phyloP scores from a whole-genome alignment of 345 rosid genomes.

The Psidium friedrichsthalianum region DNA sequence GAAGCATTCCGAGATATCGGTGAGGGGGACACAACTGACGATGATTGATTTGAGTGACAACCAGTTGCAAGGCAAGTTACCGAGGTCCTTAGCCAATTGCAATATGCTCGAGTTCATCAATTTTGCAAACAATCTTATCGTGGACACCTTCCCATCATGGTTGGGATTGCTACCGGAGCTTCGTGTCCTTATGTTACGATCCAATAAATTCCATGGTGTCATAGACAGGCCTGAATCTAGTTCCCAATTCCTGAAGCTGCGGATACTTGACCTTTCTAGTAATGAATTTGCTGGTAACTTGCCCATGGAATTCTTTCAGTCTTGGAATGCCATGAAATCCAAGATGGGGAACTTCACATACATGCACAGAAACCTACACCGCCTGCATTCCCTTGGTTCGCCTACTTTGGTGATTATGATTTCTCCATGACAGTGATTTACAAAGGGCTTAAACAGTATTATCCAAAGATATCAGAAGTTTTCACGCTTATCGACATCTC shows the following conservation, averaged over 20 bases:
- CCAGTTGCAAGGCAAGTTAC: background rate
- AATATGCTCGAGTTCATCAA: background rate
- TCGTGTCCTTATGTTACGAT: background rate
- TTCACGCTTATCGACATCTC: background rate
- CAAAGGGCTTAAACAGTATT: background rate
- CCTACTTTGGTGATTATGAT: background rate
- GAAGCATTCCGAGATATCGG: background rate
- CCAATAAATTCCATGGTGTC: background rate
- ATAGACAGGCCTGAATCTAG: background rate
- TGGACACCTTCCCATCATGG: constrained; percentile 15
- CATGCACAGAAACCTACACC: background rate
- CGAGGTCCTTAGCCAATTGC: background rate
- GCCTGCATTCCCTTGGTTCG: too few species aligned
- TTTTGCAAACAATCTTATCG: constrained; percentile 1
- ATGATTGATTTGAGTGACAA: background rate
- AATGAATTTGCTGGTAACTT: background rate
- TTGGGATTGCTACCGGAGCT: constrained; percentile 5
- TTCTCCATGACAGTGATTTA: background rate
- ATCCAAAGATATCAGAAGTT: background rate
- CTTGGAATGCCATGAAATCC: constrained; percentile 11
- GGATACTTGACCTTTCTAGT: background rate
- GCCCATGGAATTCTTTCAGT: constrained; percentile 1
- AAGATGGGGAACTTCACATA: background rate
- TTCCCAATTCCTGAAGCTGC: background rate
- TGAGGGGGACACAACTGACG: background rate